Conservation (phyloP, 306 rosid genomes). For the Pueraria montana region DNA sequence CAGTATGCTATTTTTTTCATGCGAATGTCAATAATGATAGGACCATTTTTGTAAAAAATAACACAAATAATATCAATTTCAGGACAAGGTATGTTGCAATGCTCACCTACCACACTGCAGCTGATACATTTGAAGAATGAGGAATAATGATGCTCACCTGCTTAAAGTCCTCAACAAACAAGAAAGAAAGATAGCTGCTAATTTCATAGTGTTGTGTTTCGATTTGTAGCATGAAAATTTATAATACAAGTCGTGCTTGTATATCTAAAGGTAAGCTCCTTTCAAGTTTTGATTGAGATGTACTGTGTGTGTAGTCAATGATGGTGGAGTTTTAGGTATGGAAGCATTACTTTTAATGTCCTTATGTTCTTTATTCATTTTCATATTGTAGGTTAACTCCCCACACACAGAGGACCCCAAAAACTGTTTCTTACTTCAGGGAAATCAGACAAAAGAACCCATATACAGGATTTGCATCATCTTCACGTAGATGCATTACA, state of each 20-base stretch:
- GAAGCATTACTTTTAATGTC: not conserved
- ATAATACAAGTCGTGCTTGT: not conserved
- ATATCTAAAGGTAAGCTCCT: slow-evolving; percentile 21
- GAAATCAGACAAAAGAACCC: slow-evolving; percentile 54
- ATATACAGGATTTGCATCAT: slow-evolving; percentile 31
- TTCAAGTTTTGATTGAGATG: slow-evolving; percentile 27
- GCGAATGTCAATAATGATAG: not conserved
- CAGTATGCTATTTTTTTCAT: slow-evolving; percentile 17
- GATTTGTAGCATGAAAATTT: not conserved
- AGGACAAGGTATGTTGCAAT: not conserved
- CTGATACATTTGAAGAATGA: slow-evolving; percentile 21
- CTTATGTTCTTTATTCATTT: slow-evolving; percentile 8
- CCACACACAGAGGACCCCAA: not conserved
- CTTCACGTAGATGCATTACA: not conserved
- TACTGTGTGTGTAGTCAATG: not conserved
- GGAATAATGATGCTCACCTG: not conserved
- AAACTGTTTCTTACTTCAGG: slow-evolving; percentile 47
- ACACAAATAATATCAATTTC: not conserved
- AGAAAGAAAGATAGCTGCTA: slow-evolving; percentile 19
- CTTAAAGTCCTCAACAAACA: slow-evolving; percentile 10
- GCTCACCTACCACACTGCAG: not conserved
- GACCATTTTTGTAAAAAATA: not conserved
- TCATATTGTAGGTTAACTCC: slow-evolving; percentile 34
- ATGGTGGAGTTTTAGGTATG: slow-evolving; percentile 16
- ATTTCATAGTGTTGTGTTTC: not conserved